phyloP scores from a whole-genome alignment of 164 flowering plant species.

The Piper longum region DNA sequence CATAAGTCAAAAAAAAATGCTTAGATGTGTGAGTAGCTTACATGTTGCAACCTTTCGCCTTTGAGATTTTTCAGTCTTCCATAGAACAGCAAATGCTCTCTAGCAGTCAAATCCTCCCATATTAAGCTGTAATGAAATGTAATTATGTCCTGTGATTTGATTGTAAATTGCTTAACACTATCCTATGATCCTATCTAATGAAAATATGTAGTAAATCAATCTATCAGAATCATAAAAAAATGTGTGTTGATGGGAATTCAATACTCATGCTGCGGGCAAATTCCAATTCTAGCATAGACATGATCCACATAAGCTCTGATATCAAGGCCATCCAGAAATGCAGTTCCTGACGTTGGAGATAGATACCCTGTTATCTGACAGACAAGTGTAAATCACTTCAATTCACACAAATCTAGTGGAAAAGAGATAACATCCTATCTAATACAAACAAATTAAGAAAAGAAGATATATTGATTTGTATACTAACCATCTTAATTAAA shows the following conservation, averaged over 20 bases:
- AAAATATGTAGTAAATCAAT: too few species aligned
- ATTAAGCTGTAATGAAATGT: conserved; percentile 31
- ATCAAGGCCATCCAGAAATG: conserved; percentile 50
- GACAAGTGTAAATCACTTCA: neutral
- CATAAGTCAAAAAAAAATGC: neutral
- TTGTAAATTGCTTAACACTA: too few species aligned
- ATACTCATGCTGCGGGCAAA: conserved; percentile 89
- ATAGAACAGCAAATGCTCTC: conserved; percentile 78
- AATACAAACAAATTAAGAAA: too few species aligned
- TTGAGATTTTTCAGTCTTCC: conserved; percentile 72
- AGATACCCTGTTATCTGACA: conserved; percentile 70
- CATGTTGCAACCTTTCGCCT: conserved; percentile 41
- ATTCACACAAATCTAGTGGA: neutral
- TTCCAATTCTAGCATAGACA: conserved; percentile 62
- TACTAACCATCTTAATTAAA: conserved; percentile 51
- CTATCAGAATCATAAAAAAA: too few species aligned
- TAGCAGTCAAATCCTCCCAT: conserved; percentile 70
- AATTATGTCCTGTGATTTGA: too few species aligned
- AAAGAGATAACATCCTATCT: too few species aligned
- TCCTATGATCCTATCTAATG: too few species aligned
- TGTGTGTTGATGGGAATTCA: too few species aligned
- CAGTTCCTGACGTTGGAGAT: conserved; percentile 57
- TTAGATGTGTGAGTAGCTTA: conserved; percentile 13
- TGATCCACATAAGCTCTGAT: conserved; percentile 27
- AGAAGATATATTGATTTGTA: too few species aligned